Conservation (phyloP, 352 stramenopile species). For the Phytophthora vignae region DNA sequence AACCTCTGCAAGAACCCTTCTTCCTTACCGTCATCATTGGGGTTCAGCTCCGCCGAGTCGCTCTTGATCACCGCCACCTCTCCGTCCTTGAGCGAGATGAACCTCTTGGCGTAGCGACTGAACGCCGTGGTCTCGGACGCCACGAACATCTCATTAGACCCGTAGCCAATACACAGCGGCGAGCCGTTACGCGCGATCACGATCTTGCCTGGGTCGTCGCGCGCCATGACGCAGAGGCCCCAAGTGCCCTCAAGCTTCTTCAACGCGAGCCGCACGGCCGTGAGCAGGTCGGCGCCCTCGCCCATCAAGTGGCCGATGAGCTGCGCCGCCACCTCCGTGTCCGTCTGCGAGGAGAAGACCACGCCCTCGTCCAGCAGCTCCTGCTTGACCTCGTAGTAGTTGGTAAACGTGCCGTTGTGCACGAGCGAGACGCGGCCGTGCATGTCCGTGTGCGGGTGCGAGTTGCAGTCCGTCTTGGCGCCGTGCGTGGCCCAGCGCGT, state of each 20-base stretch:
- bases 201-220: conserved; percentile 95
- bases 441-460: conserved; percentile 97
- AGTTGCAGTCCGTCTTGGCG: conserved; percentile 98
- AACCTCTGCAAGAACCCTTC: conserved; percentile 85
- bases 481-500: conserved; percentile 99
- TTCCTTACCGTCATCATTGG: conserved; percentile 74
- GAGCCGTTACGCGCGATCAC: conserved; percentile 98
- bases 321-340: conserved; percentile 99
- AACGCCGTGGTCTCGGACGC: conserved; percentile 96
- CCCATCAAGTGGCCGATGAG: conserved; percentile 95
- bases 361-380: conserved; percentile 90
- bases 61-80: conserved; percentile 96
- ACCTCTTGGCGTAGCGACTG: conserved; percentile 97
- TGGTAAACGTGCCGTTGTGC: conserved; percentile 99
- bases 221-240: conserved; percentile 95
- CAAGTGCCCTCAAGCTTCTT: conserved; percentile 95
- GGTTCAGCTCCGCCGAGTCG: conserved; percentile 95
- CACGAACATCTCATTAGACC: conserved; percentile 95
- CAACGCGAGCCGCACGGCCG: conserved; percentile 92
- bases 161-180: conserved; percentile 92
- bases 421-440: conserved; percentile 95
- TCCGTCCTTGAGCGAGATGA: conserved; percentile 97
- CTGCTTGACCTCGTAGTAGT: conserved; percentile 94
- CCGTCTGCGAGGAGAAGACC: conserved; percentile 96
- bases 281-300: conserved; percentile 81